Percentiles rank a stretch among this genome's conserved stretches.
These are phyloP conservation scores for Diaporthe sp. DNA, from an alignment of 2,329 filamentous ascomycete genomes.

Conservation along the genomic window DNA sequence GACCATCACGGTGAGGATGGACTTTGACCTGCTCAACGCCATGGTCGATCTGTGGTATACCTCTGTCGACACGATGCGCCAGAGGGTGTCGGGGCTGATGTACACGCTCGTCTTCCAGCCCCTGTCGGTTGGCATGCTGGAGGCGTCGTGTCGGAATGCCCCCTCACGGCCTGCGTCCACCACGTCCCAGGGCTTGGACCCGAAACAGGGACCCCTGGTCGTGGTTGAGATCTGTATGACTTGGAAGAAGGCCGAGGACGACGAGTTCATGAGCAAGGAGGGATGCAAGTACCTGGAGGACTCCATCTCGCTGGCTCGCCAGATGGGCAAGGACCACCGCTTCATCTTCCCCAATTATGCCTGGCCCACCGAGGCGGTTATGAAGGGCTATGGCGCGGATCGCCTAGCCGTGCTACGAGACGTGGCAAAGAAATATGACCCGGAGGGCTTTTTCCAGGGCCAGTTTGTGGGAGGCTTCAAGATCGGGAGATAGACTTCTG, in stretches of 20 bases:
- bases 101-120: constrained; percentile 26
- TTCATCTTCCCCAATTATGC: constrained; percentile 33
- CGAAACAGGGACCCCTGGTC: not conserved
- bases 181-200: constrained; percentile 18
- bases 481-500: not conserved
- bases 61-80: constrained; percentile 18
- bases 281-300: constrained; percentile 9
- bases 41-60: constrained; percentile 27
- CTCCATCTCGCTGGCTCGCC: not conserved
- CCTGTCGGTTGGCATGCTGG: constrained; percentile 18
- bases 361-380: constrained; percentile 23
- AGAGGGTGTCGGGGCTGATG: constrained; percentile 32
- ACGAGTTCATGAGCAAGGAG: constrained; percentile 21
- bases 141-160: constrained; percentile 4
- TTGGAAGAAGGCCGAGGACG: constrained; percentile 26
- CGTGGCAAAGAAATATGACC: constrained; percentile 21
- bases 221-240: constrained; percentile 28
- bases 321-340: constrained; percentile 13
- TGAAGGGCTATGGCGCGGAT: constrained; percentile 19
- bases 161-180: constrained; percentile 5
- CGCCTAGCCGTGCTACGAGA: constrained; percentile 9
- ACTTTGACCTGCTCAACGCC: constrained; percentile 24
- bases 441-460: constrained; percentile 25
- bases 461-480: constrained; percentile 32
- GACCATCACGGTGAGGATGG: constrained; percentile 31